Percentiles rank a stretch among this genome's conserved stretches.
phyloP scores from a whole-genome alignment of 2,329 filamentous ascomycete species.

The Stachybotrys chlorohalonatus region DNA sequence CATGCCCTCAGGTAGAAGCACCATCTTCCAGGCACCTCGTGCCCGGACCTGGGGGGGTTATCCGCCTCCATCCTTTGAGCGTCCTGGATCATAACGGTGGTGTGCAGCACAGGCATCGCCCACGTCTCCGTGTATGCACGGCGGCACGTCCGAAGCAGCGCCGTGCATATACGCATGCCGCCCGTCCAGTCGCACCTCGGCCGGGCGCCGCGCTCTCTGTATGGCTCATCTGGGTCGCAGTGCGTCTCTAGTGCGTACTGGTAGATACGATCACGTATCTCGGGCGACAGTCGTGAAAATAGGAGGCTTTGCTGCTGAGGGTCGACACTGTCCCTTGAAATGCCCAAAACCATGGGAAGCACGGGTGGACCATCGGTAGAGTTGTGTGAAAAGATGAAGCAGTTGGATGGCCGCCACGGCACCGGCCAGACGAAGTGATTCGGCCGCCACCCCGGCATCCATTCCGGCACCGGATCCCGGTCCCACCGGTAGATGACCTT shows the following conservation, averaged over 20 bases:
- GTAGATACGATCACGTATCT: background rate
- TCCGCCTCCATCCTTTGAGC: background rate
- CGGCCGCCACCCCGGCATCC: background rate
- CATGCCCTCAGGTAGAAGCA: background rate
- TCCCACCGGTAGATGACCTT: background rate
- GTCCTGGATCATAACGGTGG: background rate
- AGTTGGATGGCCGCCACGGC: background rate
- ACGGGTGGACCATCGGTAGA: too few relatives aligned
- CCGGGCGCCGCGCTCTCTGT: background rate
- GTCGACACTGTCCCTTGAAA: background rate
- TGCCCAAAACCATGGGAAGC: too few relatives aligned
- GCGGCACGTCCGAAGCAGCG: background rate
- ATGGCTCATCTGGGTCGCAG: background rate
- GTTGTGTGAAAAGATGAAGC: background rate
- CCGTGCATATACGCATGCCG: background rate
- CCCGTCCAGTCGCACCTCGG: background rate
- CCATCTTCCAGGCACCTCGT: background rate
- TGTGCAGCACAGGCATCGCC: background rate
- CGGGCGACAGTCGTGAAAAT: background rate
- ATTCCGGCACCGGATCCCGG: background rate
- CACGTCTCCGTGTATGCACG: background rate
- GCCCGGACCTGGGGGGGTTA: background rate
- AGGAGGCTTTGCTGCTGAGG: background rate
- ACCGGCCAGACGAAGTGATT: background rate
- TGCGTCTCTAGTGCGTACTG: background rate